Conservation (phyloP, 2,329 filamentous ascomycete genomes). For the Alternaria atra region DNA sequence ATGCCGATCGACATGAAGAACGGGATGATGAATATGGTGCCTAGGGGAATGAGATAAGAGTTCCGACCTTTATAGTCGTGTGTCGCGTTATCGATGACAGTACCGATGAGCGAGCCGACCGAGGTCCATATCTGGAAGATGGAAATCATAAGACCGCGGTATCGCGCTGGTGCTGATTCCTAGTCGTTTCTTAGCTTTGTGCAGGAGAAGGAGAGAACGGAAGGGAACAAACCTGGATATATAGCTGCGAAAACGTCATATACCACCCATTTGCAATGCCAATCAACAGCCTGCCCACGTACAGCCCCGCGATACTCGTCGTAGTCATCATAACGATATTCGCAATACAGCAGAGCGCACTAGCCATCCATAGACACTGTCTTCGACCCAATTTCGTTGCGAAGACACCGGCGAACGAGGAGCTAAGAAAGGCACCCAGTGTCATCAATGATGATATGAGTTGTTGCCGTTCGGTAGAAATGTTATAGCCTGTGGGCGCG, state of each 20-base stretch:
- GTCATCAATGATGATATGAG: constrained; percentile 59
- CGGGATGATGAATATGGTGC: constrained; percentile 64
- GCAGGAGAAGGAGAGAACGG: not conserved
- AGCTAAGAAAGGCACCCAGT: constrained; percentile 56
- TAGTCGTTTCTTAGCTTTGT: constrained; percentile 6
- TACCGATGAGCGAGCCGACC: constrained; percentile 56
- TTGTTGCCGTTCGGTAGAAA: constrained; percentile 53
- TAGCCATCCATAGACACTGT: constrained; percentile 59
- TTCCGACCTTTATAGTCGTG: constrained; percentile 30
- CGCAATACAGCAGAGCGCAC: constrained; percentile 58
- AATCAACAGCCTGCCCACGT: constrained; percentile 64
- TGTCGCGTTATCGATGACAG: constrained; percentile 62
- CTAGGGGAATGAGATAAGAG: constrained; percentile 58
- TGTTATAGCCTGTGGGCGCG: constrained; percentile 56
- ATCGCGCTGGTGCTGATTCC: constrained; percentile 60
- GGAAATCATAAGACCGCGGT: constrained; percentile 60
- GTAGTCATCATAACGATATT: constrained; percentile 65
- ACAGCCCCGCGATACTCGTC: constrained; percentile 61
- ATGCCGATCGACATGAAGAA: constrained; percentile 55
- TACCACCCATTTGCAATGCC: constrained; percentile 62
- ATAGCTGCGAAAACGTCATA: constrained; percentile 65
- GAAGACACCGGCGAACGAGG: constrained; percentile 48
- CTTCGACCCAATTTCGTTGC: constrained; percentile 53
- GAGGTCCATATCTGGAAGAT: constrained; percentile 61
- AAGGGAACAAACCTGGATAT: constrained; percentile 53